Percentiles rank a stretch among this genome's conserved stretches.
Evolutionary conservation across 768 basidiomycete species (phyloP).

Genomic region (Dictyophora rubrovolvata): DNA sequence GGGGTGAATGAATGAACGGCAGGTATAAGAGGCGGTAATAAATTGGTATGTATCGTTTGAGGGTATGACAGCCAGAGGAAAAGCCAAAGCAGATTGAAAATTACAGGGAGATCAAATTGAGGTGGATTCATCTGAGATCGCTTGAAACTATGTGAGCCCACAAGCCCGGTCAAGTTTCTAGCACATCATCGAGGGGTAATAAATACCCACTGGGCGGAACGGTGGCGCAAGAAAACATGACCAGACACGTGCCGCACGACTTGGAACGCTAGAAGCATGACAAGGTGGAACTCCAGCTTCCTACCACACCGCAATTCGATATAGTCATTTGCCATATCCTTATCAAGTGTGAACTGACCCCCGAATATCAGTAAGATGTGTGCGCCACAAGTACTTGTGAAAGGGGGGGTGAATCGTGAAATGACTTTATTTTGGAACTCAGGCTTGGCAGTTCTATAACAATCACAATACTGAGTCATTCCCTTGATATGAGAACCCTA

Average conservation of each 20-base stretch:
- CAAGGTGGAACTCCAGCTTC: not conserved
- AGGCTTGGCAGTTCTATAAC: too few species aligned
- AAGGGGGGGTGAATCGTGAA: too few species aligned
- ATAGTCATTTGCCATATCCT: too few species aligned
- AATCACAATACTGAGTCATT: not conserved
- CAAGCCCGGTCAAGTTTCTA: not conserved
- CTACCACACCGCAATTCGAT: too few species aligned
- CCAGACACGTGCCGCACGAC: not conserved
- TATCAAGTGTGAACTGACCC: too few species aligned
- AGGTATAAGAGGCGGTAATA: not conserved
- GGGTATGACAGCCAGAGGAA: not conserved
- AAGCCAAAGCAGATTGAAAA: not conserved
- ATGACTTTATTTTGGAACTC: too few species aligned
- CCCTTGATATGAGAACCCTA: not conserved
- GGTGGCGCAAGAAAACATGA: not conserved
- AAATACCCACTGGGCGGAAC: not conserved
- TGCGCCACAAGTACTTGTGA: too few species aligned
- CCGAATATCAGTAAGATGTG: too few species aligned
- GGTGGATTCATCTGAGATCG: not conserved
- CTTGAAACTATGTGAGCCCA: not conserved
- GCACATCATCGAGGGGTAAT: not conserved
- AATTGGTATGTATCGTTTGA: not conserved
- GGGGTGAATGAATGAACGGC: conserved; percentile 1
- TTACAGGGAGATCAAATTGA: not conserved
- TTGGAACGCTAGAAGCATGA: not conserved